These are phyloP conservation scores for Ceraceosorus guamensis DNA, from an alignment of 1,284 basidiomycete species.

Conservation along the genomic window DNA sequence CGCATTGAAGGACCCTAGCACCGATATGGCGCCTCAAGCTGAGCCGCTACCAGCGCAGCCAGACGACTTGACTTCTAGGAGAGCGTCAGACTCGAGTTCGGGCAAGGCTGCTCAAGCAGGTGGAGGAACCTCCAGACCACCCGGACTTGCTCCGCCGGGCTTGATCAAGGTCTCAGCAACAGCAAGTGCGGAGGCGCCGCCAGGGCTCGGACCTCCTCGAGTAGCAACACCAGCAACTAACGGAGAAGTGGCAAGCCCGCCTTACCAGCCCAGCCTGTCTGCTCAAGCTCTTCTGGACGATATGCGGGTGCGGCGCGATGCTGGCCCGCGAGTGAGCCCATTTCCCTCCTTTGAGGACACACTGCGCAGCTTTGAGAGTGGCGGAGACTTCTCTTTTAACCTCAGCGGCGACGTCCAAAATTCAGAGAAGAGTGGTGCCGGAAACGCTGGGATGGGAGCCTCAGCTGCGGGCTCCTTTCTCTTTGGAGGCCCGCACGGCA, in stretches of 20 bases:
- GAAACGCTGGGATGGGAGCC: neutral
- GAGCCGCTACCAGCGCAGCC: neutral
- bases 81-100: neutral
- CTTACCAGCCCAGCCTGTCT: conserved; percentile 76
- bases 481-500: neutral
- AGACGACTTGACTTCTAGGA: no score
- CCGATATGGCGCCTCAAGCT: neutral
- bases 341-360: conserved; percentile 45
- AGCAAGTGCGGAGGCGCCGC: conserved; percentile 3
- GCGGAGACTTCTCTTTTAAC: conserved; percentile 43
- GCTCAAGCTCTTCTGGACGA: conserved; percentile 77
- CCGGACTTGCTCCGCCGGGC: conserved; percentile 3
- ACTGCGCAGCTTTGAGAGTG: conserved; percentile 34
- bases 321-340: conserved; percentile 34
- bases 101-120: neutral
- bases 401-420: conserved; percentile 20
- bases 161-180: neutral
- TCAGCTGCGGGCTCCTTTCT: conserved; percentile 5
- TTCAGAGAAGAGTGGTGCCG: neutral
- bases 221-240: conserved; percentile 61
- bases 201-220: conserved; percentile 50
- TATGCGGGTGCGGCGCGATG: conserved; percentile 66
- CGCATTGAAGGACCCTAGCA: neutral
- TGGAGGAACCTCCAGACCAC: conserved; percentile 17
- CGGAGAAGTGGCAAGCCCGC: conserved; percentile 51